Conservation (phyloP, 352 stramenopile genomes). For the Peronospora destructor region DNA sequence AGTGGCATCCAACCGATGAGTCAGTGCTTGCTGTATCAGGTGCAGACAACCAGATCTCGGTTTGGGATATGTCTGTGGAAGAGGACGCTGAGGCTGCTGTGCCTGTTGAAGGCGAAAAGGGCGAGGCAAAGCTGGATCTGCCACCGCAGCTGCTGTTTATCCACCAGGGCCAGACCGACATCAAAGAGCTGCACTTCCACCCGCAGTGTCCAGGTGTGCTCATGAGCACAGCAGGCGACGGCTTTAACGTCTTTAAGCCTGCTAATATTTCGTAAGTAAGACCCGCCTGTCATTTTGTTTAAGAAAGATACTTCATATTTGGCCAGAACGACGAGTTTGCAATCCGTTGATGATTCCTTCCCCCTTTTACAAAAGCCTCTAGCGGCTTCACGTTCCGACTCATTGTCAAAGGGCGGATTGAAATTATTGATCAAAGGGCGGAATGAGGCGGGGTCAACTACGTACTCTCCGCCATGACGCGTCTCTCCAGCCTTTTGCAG, state of each 20-base stretch:
- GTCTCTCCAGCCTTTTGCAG: conserved; percentile 4
- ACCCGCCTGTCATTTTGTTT: conserved; percentile 3
- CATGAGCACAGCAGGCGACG: conserved; percentile 93
- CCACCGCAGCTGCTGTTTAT: conserved; percentile 99
- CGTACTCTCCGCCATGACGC: conserved; percentile 1
- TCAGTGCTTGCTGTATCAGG: conserved; percentile 92
- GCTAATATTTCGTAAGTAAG: conserved; percentile 87
- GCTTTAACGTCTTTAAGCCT: conserved; percentile 98
- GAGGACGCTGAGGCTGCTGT: conserved; percentile 84
- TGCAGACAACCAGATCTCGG: conserved; percentile 94
- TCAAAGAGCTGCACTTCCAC: conserved; percentile 99
- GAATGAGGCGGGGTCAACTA: too few relatives aligned
- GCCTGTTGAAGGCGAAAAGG: conserved; percentile 35
- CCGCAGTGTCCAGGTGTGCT: conserved; percentile 96
- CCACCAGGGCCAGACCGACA: conserved; percentile 97
- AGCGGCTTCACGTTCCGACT: too few relatives aligned
- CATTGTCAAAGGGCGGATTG: background rate
- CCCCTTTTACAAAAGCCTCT: too few relatives aligned
- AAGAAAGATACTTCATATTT: background rate
- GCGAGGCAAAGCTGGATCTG: conserved; percentile 81
- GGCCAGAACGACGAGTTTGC: too few relatives aligned
- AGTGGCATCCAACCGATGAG: conserved; percentile 99
- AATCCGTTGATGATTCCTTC: background rate
- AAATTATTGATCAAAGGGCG: too few relatives aligned
- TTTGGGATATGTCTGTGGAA: conserved; percentile 99